These are phyloP conservation scores for Botrytis medusae DNA, from an alignment of 2,329 filamentous ascomycete genomes.

Conservation along the genomic window DNA sequence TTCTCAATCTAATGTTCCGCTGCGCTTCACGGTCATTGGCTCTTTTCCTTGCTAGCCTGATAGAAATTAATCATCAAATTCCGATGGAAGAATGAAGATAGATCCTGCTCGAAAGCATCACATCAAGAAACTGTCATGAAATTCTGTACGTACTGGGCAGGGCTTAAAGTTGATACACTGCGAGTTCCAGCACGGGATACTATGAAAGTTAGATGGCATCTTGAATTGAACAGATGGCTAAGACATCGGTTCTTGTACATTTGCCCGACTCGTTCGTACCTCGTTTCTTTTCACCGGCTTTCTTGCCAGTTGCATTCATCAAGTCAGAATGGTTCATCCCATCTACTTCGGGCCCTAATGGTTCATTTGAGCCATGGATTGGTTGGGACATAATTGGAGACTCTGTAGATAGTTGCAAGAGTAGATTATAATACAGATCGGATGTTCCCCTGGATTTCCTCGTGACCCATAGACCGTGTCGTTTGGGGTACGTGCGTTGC, in stretches of 20 bases:
- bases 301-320: background rate
- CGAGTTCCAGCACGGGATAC: constrained; percentile 54
- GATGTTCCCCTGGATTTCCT: background rate
- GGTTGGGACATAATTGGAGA: constrained; percentile 11
- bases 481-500: background rate
- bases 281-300: constrained; percentile 28
- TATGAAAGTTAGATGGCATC: constrained; percentile 28
- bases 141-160: constrained; percentile 19
- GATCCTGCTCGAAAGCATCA: background rate
- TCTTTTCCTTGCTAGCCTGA: constrained; percentile 83
- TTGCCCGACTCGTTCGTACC: constrained; percentile 27
- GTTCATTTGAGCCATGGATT: background rate
- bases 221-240: background rate
- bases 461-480: background rate
- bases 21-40: constrained; percentile 91
- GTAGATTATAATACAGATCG: background rate
- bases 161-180: constrained; percentile 72
- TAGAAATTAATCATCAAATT: constrained; percentile 61
- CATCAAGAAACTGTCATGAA: background rate
- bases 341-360: background rate
- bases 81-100: no score
- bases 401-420: background rate
- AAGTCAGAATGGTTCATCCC: background rate
- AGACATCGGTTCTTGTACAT: background rate
- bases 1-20: constrained; percentile 56